phyloP scores from a whole-genome alignment of 352 stramenopile genomes.

The Phytophthora uliginosa region DNA sequence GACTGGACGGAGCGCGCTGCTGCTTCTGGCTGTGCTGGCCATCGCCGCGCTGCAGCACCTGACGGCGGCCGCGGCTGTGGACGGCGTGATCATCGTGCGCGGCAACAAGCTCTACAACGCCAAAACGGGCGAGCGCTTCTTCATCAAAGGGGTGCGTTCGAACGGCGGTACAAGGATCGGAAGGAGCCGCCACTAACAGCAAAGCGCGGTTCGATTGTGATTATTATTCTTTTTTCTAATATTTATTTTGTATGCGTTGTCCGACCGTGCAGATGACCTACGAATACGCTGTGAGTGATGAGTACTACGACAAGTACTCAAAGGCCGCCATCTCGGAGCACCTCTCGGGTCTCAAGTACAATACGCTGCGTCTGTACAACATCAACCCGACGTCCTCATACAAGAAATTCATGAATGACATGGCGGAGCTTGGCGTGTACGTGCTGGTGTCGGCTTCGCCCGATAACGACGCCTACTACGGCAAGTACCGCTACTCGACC shows the following conservation, averaged over 20 bases:
- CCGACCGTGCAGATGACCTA: slow-evolving; percentile 73
- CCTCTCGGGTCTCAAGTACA: slow-evolving; percentile 82
- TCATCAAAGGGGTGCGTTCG: slow-evolving; percentile 86
- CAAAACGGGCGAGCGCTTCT: slow-evolving; percentile 85
- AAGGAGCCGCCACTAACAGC: slow-evolving; percentile 27
- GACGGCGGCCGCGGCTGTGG: slow-evolving; percentile 29
- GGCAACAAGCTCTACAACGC: slow-evolving; percentile 92
- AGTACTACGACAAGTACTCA: slow-evolving; percentile 89
- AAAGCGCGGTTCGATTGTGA: slow-evolving; percentile 20
- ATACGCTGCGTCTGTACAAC: slow-evolving; percentile 90
- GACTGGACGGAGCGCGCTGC: slow-evolving; percentile 24
- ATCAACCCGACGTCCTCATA: slow-evolving; percentile 89
- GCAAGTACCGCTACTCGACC: slow-evolving; percentile 86
- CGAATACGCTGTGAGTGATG: slow-evolving; percentile 89
- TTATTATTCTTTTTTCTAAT: slow-evolving; percentile 11
- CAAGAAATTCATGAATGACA: slow-evolving; percentile 88
- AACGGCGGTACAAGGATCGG: slow-evolving; percentile 24
- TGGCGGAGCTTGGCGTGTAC: slow-evolving; percentile 82
- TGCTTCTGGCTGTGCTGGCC: slow-evolving; percentile 36
- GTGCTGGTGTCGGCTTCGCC: slow-evolving; percentile 84
- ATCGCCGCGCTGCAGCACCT: slow-evolving; percentile 25
- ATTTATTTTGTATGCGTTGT: slow-evolving; percentile 7
- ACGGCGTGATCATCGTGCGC: slow-evolving; percentile 78
- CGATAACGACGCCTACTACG: slow-evolving; percentile 88
- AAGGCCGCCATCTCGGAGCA: slow-evolving; percentile 76